Evolutionary conservation across 2,329 filamentous ascomycete genomes (phyloP).

Genomic region (Diplodia mutila): DNA sequence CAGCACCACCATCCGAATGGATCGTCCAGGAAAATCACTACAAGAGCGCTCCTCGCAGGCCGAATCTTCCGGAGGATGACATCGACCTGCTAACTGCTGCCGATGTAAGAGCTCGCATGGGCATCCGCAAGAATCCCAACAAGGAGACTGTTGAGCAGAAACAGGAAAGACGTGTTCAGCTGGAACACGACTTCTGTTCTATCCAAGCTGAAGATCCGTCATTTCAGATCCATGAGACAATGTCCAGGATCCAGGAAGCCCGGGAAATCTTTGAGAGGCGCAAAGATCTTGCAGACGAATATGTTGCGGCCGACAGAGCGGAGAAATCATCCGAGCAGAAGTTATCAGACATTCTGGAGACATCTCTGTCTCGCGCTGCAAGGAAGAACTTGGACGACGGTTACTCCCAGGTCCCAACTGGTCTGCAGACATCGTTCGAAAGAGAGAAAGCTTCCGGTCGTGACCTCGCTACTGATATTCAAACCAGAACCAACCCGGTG

Average conservation of each 20-base stretch:
- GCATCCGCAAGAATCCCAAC: slow-evolving; percentile 34
- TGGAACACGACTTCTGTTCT: slow-evolving; percentile 37
- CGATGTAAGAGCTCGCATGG: slow-evolving; percentile 49
- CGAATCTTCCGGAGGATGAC: slow-evolving; percentile 40
- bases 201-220: slow-evolving; percentile 24
- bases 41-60: not conserved
- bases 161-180: slow-evolving; percentile 30
- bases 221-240: not conserved
- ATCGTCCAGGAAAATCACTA: slow-evolving; percentile 15
- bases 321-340: slow-evolving; percentile 12
- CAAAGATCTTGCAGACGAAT: not conserved
- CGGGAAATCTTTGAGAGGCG: slow-evolving; percentile 25
- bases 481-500: not conserved
- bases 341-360: slow-evolving; percentile 23
- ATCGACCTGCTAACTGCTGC: slow-evolving; percentile 48
- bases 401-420: slow-evolving; percentile 23
- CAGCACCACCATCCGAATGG: slow-evolving; percentile 16
- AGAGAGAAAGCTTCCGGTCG: slow-evolving; percentile 26
- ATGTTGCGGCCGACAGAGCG: not conserved
- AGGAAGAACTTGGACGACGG: slow-evolving; percentile 1
- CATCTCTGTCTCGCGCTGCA: not conserved
- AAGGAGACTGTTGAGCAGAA: slow-evolving; percentile 28
- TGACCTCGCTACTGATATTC: slow-evolving; percentile 19
- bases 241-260: slow-evolving; percentile 13
- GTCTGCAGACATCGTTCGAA: slow-evolving; percentile 29